Percentiles rank a stretch among this genome's conserved stretches.
Conservation (phyloP, 1,284 basidiomycete genomes). For the Marasmius oreades region DNA sequence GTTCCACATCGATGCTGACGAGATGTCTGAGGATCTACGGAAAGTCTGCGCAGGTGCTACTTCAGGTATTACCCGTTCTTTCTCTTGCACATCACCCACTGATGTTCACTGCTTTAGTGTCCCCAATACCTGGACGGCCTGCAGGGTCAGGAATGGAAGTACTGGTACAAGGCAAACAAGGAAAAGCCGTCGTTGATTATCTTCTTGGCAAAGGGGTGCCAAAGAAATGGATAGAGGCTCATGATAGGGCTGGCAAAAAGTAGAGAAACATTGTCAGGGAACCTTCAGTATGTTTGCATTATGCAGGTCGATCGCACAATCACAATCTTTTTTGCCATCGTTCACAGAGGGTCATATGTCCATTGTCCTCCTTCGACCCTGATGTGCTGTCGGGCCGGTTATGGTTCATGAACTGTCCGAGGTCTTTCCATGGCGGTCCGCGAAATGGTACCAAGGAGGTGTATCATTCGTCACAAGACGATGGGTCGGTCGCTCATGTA, state of each 20-base stretch:
- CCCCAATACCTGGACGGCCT: conserved; percentile 50
- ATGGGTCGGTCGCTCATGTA: too few species aligned
- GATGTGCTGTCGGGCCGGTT: too few species aligned
- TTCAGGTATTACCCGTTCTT: conserved; percentile 42
- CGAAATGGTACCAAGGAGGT: too few species aligned
- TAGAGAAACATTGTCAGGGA: too few species aligned
- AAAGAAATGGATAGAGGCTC: conserved; percentile 70
- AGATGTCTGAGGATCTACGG: conserved; percentile 77
- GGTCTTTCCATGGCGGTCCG: too few species aligned
- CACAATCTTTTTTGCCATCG: too few species aligned
- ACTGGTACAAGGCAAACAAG: conserved; percentile 80
- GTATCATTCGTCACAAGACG: too few species aligned
- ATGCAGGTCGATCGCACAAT: too few species aligned
- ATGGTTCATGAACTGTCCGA: too few species aligned
- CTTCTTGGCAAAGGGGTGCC: conserved; percentile 70
- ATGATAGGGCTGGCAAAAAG: conserved; percentile 43
- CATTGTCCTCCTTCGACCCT: too few species aligned
- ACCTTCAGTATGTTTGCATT: too few species aligned
- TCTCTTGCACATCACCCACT: conserved; percentile 3
- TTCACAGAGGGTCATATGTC: too few species aligned
- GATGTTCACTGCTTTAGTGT: conserved; percentile 37
- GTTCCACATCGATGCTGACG: conserved; percentile 62
- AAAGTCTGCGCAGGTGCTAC: conserved; percentile 77
- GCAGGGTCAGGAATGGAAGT: conserved; percentile 56
- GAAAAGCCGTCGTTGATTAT: conserved; percentile 61